Conservation (phyloP, 305 asterid genomes). For the Euphrasia arctica region DNA sequence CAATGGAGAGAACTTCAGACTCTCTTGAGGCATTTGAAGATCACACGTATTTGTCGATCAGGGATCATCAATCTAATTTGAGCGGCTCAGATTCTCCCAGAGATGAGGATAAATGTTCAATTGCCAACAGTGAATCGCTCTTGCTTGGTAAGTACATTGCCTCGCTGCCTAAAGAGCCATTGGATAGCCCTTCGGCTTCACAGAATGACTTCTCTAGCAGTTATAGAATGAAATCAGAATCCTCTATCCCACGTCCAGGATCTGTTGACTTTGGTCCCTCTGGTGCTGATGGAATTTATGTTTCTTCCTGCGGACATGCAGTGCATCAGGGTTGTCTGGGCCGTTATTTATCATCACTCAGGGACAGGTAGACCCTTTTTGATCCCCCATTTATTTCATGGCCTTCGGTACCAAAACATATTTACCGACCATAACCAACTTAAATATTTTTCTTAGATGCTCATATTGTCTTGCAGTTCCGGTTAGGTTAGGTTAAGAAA, state of each 20-base stretch:
- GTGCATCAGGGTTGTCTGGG: constrained; percentile 98
- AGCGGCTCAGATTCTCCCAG: constrained; percentile 29
- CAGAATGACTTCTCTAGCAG: constrained; percentile 34
- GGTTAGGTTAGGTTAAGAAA: constrained; percentile 11
- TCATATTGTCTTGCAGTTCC: not conserved
- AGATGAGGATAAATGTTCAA: constrained; percentile 29
- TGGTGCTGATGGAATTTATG: constrained; percentile 72
- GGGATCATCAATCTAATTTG: constrained; percentile 35
- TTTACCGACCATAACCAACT: not conserved
- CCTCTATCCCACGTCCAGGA: constrained; percentile 31
- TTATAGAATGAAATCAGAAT: constrained; percentile 36
- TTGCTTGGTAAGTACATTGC: constrained; percentile 83
- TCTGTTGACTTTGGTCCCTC: constrained; percentile 65
- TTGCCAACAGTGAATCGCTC: constrained; percentile 42
- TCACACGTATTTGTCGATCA: constrained; percentile 48
- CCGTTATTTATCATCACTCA: constrained; percentile 80
- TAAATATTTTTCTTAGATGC: constrained; percentile 14
- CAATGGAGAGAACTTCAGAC: constrained; percentile 31
- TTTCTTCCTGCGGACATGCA: constrained; percentile 98
- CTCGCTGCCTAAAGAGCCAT: constrained; percentile 58
- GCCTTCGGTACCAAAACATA: constrained; percentile 11
- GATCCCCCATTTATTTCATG: not conserved
- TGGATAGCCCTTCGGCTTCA: constrained; percentile 59
- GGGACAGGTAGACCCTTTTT: constrained; percentile 71
- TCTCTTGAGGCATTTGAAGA: constrained; percentile 68